Evolutionary conservation across 2,329 filamentous ascomycete genomes (phyloP).

Genomic region (Sarocladium strictum): DNA sequence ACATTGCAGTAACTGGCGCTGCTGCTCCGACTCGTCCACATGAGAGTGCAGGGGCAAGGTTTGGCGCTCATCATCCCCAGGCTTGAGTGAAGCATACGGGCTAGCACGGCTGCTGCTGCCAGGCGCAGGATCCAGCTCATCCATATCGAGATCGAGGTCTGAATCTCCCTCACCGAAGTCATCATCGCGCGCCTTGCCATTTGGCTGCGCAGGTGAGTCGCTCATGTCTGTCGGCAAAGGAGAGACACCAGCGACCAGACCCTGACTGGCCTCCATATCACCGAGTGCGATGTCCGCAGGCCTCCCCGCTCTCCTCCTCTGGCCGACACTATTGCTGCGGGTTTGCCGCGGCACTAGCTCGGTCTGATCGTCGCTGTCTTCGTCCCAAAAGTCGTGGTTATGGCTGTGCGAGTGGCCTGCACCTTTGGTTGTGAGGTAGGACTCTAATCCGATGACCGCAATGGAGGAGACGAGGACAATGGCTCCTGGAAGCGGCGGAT

Average conservation of each 20-base stretch:
- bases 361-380: slow-evolving; percentile 27
- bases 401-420: slow-evolving; percentile 57
- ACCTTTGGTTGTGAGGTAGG: slow-evolving; percentile 72
- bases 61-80: slow-evolving; percentile 3
- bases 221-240: slow-evolving; percentile 48
- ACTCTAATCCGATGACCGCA: slow-evolving; percentile 78
- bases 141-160: slow-evolving; percentile 53
- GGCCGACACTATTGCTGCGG: slow-evolving; percentile 26
- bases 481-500: slow-evolving; percentile 72
- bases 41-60: slow-evolving; percentile 6
- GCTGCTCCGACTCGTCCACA: slow-evolving; percentile 36
- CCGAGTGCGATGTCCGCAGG: slow-evolving; percentile 44
- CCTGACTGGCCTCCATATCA: slow-evolving; percentile 45
- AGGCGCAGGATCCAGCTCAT: slow-evolving; percentile 48
- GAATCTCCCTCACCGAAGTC: slow-evolving; percentile 41
- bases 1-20: slow-evolving; percentile 68
- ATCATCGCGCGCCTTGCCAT: slow-evolving; percentile 22
- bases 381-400: slow-evolving; percentile 40
- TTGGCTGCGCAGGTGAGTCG: slow-evolving; percentile 24
- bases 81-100: slow-evolving; percentile 26
- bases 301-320: slow-evolving; percentile 31
- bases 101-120: slow-evolving; percentile 20
- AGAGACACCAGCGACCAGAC: slow-evolving; percentile 53
- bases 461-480: slow-evolving; percentile 80
- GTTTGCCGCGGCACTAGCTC: slow-evolving; percentile 17